Conservation (phyloP, 2,329 filamentous ascomycete genomes). For the Xylaria arbuscula region DNA sequence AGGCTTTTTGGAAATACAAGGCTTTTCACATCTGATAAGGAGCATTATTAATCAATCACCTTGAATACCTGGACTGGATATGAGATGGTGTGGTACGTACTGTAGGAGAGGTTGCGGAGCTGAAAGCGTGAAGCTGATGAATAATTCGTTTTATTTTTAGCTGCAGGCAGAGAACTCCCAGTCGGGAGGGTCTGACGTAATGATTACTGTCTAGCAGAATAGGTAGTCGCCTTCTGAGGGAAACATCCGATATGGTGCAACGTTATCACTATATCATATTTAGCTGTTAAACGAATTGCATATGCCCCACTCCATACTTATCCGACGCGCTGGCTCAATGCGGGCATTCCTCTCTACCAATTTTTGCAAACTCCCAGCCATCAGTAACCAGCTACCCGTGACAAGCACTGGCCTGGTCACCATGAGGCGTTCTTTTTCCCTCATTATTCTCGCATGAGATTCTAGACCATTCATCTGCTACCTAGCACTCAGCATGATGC, state of each 20-base stretch:
- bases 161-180: not conserved
- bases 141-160: slow-evolving; percentile 28
- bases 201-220: slow-evolving; percentile 1
- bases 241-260: not conserved
- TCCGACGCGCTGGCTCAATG: slow-evolving; percentile 18
- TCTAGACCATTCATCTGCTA: not conserved
- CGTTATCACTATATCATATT: not conserved
- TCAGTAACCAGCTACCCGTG: not conserved
- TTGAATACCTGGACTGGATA: not conserved
- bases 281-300: not conserved
- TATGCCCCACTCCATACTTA: not conserved
- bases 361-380: not conserved
- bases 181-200: slow-evolving; percentile 2
- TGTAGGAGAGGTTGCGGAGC: not conserved
- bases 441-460: slow-evolving; percentile 8
- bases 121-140: not conserved
- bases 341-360: not conserved
- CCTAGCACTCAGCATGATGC: slow-evolving; percentile 23
- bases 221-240: not conserved
- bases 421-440: slow-evolving; percentile 14
- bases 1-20: not conserved
- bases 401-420: slow-evolving; percentile 4
- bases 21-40: not conserved
- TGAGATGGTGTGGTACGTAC: not conserved
- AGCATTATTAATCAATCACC: not conserved